phyloP scores from a whole-genome alignment of 2,329 filamentous ascomycete genomes.

The Curvularia sp. region DNA sequence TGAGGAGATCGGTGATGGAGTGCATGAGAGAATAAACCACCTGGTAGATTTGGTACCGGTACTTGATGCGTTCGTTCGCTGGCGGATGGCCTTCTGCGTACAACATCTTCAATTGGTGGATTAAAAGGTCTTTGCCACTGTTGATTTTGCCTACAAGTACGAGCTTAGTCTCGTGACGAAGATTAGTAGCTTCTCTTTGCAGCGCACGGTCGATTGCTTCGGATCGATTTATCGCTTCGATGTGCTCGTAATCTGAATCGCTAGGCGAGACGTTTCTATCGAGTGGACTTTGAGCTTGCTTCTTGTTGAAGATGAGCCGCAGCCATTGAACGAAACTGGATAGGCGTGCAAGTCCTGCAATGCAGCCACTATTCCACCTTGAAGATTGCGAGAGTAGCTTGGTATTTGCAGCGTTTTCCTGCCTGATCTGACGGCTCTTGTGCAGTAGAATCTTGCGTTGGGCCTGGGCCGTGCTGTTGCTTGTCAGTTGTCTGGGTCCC shows the following conservation, averaged over 20 bases:
- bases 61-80: constrained; percentile 38
- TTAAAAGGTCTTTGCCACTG: constrained; percentile 47
- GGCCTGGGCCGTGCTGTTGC: constrained; percentile 42
- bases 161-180: constrained; percentile 46
- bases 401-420: constrained; percentile 42
- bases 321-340: constrained; percentile 46
- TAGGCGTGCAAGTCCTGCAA: constrained; percentile 38
- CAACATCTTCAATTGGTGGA: constrained; percentile 47
- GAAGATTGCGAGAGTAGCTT: constrained; percentile 40
- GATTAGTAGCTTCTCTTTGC: constrained; percentile 42
- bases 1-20: constrained; percentile 46
- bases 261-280: constrained; percentile 30
- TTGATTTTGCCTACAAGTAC: constrained; percentile 39
- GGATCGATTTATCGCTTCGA: constrained; percentile 43
- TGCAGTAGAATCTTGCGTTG: constrained; percentile 48
- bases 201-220: constrained; percentile 47
- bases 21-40: constrained; percentile 43
- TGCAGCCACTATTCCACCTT: constrained; percentile 38
- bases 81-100: constrained; percentile 47
- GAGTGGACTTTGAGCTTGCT: constrained; percentile 29
- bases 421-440: constrained; percentile 46
- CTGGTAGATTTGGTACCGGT: constrained; percentile 38
- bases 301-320: constrained; percentile 38
- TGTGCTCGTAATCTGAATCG: constrained; percentile 42
- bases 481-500: constrained; percentile 25